Percentiles rank a stretch among this genome's conserved stretches.
Conservation (phyloP, 2,329 filamentous ascomycete genomes). For the Aureobasidium sp. region DNA sequence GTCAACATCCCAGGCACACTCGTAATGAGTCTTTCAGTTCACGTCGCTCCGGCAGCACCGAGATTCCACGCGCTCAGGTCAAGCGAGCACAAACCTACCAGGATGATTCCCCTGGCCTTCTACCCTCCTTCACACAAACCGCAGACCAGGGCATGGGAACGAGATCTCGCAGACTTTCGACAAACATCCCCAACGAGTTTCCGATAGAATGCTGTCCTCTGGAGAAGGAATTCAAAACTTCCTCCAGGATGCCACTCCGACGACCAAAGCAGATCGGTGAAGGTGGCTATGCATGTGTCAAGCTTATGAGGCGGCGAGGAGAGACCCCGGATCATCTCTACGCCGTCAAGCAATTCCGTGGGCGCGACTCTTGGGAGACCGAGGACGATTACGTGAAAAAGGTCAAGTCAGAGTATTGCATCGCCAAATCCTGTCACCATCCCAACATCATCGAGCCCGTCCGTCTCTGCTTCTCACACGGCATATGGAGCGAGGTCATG, state of each 20-base stretch:
- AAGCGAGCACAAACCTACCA: not conserved
- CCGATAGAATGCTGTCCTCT: constrained; percentile 36
- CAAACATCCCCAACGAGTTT: constrained; percentile 22
- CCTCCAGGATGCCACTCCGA: constrained; percentile 42
- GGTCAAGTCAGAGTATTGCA: constrained; percentile 84
- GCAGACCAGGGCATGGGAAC: constrained; percentile 27
- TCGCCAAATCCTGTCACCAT: constrained; percentile 75
- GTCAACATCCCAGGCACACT: not conserved
- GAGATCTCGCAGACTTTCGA: constrained; percentile 27
- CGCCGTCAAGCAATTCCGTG: constrained; percentile 81
- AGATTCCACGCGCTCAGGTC: not conserved
- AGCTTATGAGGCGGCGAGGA: constrained; percentile 57
- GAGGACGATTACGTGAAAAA: constrained; percentile 70
- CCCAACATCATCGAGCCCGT: constrained; percentile 80
- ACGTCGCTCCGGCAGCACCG: constrained; percentile 8
- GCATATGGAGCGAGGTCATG: constrained; percentile 86
- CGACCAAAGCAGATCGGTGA: constrained; percentile 70
- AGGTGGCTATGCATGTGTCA: constrained; percentile 75
- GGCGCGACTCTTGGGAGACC: constrained; percentile 59
- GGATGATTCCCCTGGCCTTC: not conserved
- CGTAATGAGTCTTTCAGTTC: constrained; percentile 9
- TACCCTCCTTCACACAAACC: not conserved
- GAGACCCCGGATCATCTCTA: constrained; percentile 48
- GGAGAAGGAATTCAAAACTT: constrained; percentile 24
- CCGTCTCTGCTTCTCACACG: constrained; percentile 62